A percentile compares a stretch with the other conserved stretches of the same genome.
Conservation (phyloP, 768 basidiomycete species). For the Leccinum pellstonianum region DNA sequence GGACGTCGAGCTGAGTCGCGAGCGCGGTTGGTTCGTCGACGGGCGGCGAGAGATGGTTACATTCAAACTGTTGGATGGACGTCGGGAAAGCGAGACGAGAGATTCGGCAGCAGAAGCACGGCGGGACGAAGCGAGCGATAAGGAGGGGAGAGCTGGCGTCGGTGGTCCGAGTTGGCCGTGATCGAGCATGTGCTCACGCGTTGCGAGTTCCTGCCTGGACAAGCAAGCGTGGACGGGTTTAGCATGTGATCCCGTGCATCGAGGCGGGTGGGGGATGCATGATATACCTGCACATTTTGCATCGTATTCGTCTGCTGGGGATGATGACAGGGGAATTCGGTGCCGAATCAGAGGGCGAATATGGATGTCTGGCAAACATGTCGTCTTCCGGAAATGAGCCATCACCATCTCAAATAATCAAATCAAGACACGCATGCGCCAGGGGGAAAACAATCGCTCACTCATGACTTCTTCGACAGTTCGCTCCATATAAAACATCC, state of each 20-base stretch:
- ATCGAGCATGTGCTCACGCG: slow-evolving; percentile 91
- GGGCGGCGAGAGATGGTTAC: slow-evolving; percentile 33
- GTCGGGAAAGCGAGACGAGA: slow-evolving; percentile 19
- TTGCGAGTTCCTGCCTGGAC: slow-evolving; percentile 71
- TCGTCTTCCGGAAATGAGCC: slow-evolving; percentile 60
- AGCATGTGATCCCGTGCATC: not conserved
- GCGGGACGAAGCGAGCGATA: slow-evolving; percentile 51
- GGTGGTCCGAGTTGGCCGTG: slow-evolving; percentile 76
- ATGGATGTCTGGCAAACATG: slow-evolving; percentile 77
- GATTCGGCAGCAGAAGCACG: slow-evolving; percentile 31
- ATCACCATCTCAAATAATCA: slow-evolving; percentile 59
- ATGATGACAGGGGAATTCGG: slow-evolving; percentile 57
- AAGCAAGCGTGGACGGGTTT: not conserved
- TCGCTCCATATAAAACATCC: slow-evolving; percentile 83
- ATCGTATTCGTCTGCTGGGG: slow-evolving; percentile 70
- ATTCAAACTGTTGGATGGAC: slow-evolving; percentile 24
- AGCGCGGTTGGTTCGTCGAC: slow-evolving; percentile 24
- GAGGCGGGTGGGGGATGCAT: not conserved
- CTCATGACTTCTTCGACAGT: slow-evolving; percentile 76
- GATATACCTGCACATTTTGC: slow-evolving; percentile 84
- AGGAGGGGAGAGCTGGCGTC: slow-evolving; percentile 48
- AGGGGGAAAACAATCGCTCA: slow-evolving; percentile 37
- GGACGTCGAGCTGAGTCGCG: slow-evolving; percentile 11
- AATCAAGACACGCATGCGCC: slow-evolving; percentile 3
- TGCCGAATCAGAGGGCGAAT: slow-evolving; percentile 58